Base-by-base conservation (phyloP, 2,329 filamentous ascomycete species). In the Calycina marina region DNA sequence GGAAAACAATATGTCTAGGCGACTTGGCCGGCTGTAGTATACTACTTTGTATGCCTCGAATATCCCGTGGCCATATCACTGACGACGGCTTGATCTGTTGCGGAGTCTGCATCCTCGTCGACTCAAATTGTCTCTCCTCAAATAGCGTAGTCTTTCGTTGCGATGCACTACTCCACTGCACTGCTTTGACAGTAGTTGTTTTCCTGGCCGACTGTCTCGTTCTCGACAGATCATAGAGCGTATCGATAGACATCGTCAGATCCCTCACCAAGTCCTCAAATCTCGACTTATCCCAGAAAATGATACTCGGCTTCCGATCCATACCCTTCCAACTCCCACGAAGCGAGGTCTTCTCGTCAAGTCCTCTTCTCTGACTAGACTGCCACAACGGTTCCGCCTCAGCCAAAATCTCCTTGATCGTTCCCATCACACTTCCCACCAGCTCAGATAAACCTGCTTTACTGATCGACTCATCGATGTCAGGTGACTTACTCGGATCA, bases 391-490 rank as follows among this genome's bases (percentile, higher is more conserved):
- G 69, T 49, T 86, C 79, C 2, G 77, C 76, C 53, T 86, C 79
- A 35, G 78, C 76, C 27, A 84, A 59, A 31, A 82, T 81, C 45
- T 84, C 79, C 49, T 83, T 82, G 50, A 86, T 84, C 30, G 78
- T 85, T 11, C 70, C 71, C 65, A 88, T 73, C 46, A 86, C 79
- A 51, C 77, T 83, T 36, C 73, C 72, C 32, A 86, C 80, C 2
- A 82, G 70, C 51, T 85, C 79, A 37, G 76, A 80, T 34, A 86
- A 58, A 14, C 80, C 81, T 32, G 77, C 76, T 51, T 78, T 75
- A 46, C 78, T 80, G 6, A 77, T 60, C 10, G 70, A 72, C 47
- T 75, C 71, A 47, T 77, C 72, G 40, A 86, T 85, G 53, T 81
- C 72, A 46, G 72, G 69, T 37, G 74, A 65, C 48, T 76, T 67